These are phyloP conservation scores for Linum usitatissimum DNA, from an alignment of 345 rosid genomes.

Conservation along the genomic window DNA sequence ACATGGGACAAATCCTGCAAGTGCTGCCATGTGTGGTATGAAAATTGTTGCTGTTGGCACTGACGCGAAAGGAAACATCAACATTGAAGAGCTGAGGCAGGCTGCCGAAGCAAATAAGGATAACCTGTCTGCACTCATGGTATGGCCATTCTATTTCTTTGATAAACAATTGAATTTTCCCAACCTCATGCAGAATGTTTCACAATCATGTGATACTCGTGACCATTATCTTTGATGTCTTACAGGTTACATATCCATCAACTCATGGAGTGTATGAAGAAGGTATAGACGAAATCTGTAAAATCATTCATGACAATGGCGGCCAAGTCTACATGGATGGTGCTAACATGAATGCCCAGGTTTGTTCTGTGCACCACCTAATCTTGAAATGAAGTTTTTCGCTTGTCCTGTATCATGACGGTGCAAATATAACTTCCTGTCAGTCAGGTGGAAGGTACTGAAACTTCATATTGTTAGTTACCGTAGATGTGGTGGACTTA, in stretches of 20 bases:
- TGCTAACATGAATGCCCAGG: slow-evolving; percentile 99
- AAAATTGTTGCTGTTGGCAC: slow-evolving; percentile 91
- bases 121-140: slow-evolving; percentile 88
- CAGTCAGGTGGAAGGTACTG: background rate
- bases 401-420: background rate
- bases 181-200: background rate
- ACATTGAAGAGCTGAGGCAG: slow-evolving; percentile 72
- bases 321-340: slow-evolving; percentile 99
- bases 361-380: slow-evolving; percentile 16
- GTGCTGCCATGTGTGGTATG: slow-evolving; percentile 99
- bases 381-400: background rate
- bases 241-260: slow-evolving; percentile 91
- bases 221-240: slow-evolving; percentile 10
- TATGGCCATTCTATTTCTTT: slow-evolving; percentile 12
- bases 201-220: background rate
- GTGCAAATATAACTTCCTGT: background rate
- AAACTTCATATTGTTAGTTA: background rate
- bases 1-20: slow-evolving; percentile 98
- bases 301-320: slow-evolving; percentile 88
- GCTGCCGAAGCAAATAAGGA: slow-evolving; percentile 91
- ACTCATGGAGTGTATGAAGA: slow-evolving; percentile 97
- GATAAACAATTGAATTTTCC: background rate
- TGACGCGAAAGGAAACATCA: slow-evolving; percentile 95
- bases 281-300: slow-evolving; percentile 90
- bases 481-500: background rate